These are phyloP conservation scores for Neurospora sp. DNA, from an alignment of 2,329 filamentous ascomycete species.

Conservation along the genomic window DNA sequence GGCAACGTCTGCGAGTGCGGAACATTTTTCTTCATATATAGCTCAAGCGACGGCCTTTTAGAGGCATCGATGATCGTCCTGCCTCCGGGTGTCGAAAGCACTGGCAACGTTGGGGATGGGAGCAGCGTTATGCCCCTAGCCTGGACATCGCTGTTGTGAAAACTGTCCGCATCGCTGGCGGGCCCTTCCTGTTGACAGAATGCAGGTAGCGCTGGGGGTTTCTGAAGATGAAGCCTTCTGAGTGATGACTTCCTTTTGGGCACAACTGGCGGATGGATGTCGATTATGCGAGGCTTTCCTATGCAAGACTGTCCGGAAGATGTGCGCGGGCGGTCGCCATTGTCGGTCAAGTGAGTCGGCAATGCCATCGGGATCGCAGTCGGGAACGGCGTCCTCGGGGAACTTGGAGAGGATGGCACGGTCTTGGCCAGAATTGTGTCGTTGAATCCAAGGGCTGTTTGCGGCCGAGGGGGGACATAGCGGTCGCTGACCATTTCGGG, in stretches of 20 bases:
- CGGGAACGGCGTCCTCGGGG: background rate
- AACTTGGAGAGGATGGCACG: background rate
- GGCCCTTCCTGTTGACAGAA: background rate
- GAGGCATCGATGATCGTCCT: conserved; percentile 14
- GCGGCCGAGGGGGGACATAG: conserved; percentile 4
- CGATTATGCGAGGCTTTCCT: conserved; percentile 13
- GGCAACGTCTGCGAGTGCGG: background rate
- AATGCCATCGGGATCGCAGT: background rate
- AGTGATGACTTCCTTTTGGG: conserved; percentile 10
- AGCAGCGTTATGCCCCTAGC: background rate
- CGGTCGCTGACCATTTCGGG: background rate
- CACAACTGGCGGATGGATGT: conserved; percentile 12
- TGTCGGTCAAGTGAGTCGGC: background rate
- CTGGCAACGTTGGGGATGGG: background rate
- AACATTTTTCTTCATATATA: background rate
- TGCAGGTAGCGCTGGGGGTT: background rate
- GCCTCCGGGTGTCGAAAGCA: conserved; percentile 8
- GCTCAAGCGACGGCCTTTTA: conserved; percentile 6
- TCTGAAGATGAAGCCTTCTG: background rate
- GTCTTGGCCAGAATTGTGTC: background rate
- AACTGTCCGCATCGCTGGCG: background rate
- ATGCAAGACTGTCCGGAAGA: conserved; percentile 4
- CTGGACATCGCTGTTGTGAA: background rate
- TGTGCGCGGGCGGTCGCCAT: conserved; percentile 6
- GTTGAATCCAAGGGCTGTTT: background rate